phyloP scores from a whole-genome alignment of 1,284 basidiomycete genomes.

The Papiliotrema terrestris region DNA sequence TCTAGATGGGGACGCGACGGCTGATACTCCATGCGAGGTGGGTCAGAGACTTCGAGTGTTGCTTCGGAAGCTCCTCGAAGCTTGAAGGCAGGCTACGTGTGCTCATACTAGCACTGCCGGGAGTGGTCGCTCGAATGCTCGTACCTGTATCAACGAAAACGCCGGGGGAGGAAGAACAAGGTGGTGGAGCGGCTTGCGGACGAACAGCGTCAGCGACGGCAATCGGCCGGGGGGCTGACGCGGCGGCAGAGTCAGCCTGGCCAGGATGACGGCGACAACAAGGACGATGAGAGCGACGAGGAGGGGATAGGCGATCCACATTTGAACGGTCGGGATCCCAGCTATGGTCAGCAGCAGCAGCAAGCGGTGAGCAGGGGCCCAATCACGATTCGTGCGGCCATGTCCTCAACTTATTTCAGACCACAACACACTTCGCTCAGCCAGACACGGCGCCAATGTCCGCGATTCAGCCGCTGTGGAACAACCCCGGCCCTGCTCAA shows the following conservation, averaged over 20 bases:
- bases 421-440: no score
- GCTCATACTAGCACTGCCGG: conserved; percentile 16
- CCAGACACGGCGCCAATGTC: background rate
- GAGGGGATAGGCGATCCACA: background rate
- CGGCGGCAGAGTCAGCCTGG: no score
- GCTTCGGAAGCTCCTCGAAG: no score
- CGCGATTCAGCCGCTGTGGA: background rate
- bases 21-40: conserved; percentile 19
- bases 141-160: conserved; percentile 25
- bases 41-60: no score
- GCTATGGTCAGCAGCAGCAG: no score
- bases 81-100: no score
- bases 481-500: no score
- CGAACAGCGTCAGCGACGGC: conserved; percentile 10
- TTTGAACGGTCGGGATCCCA: background rate
- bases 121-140: conserved; percentile 25
- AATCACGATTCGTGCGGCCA: no score
- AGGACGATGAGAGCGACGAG: background rate
- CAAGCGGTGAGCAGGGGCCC: no score
- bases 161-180: conserved; percentile 22
- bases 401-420: no score
- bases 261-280: background rate
- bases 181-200: conserved; percentile 22
- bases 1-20: conserved; percentile 10
- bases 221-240: conserved; percentile 1